Evolutionary conservation across 495 filamentous ascomycete genomes (phyloP).

Genomic region (Neurospora terricola): DNA sequence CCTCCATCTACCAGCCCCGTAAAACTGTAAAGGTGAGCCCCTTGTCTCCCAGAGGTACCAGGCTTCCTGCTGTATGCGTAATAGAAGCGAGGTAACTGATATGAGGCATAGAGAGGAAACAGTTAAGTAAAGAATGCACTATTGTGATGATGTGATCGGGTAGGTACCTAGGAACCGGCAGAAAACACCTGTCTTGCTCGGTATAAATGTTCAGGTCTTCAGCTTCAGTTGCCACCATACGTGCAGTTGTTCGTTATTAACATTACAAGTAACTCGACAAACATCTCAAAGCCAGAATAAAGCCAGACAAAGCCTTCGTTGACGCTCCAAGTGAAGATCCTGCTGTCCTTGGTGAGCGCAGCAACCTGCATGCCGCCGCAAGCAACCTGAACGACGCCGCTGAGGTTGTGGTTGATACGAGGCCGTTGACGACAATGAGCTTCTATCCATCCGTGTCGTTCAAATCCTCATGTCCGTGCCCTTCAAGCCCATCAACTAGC

Average conservation of each 20-base stretch:
- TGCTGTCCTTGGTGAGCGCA: constrained; percentile 54
- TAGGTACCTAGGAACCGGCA: too few species aligned
- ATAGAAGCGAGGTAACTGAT: too few species aligned
- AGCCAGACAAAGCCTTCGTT: constrained; percentile 32
- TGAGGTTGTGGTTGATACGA: constrained; percentile 40
- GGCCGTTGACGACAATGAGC: constrained; percentile 45
- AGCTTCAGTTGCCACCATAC: background rate
- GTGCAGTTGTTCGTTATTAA: background rate
- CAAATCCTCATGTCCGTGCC: background rate
- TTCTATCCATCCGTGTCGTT: constrained; percentile 34
- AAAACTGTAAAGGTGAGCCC: too few species aligned
- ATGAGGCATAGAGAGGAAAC: too few species aligned
- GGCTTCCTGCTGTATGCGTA: too few species aligned
- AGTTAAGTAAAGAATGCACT: too few species aligned
- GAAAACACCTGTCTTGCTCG: too few species aligned
- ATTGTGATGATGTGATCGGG: too few species aligned
- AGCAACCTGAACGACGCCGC: constrained; percentile 50
- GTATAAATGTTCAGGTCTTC: background rate
- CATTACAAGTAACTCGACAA: background rate
- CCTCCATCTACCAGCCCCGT: too few species aligned
- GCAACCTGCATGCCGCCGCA: constrained; percentile 56
- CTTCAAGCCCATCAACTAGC: background rate
- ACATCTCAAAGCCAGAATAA: background rate
- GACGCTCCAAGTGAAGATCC: constrained; percentile 60
- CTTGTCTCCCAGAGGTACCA: too few species aligned